These are phyloP conservation scores for Durotheca rogersii DNA, from an alignment of 495 filamentous ascomycete species.

Conservation along the genomic window DNA sequence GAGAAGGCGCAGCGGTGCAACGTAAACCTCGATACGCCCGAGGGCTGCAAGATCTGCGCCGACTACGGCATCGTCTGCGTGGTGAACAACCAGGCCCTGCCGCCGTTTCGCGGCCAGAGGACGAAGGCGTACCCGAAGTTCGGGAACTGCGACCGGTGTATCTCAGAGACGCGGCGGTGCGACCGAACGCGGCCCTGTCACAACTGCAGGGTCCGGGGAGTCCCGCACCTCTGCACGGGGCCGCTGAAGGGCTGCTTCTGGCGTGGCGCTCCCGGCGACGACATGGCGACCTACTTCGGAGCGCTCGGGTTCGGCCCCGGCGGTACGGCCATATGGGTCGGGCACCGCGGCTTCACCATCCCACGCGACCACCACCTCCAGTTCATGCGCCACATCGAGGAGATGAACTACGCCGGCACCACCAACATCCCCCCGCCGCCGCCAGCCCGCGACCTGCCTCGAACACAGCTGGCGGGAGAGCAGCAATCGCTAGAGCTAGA, in stretches of 20 bases:
- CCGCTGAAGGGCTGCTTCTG: neutral
- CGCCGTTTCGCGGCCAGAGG: neutral
- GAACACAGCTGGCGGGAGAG: too few species aligned
- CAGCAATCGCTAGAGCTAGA: too few species aligned
- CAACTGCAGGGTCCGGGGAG: neutral
- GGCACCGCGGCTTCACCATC: neutral
- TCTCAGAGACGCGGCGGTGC: too few species aligned
- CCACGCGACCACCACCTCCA: conserved; percentile 4
- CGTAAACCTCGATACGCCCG: neutral
- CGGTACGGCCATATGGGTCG: neutral
- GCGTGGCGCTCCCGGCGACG: conserved; percentile 15
- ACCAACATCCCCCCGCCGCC: too few species aligned
- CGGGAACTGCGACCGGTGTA: too few species aligned
- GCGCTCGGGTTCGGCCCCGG: neutral
- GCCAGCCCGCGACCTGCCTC: too few species aligned
- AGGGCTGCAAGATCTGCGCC: neutral
- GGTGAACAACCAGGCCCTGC: neutral
- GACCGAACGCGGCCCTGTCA: conserved; percentile 26
- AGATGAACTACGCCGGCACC: too few species aligned
- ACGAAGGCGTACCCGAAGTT: too few species aligned
- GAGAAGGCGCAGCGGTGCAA: neutral
- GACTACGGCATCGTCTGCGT: neutral
- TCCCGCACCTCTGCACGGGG: neutral
- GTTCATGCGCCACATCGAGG: neutral
- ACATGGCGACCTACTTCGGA: conserved; percentile 8